A percentile compares a stretch with the other conserved stretches of the same genome.
Evolutionary conservation across 306 rosid species (phyloP).

Genomic region (Casuarina equisetifolia): DNA sequence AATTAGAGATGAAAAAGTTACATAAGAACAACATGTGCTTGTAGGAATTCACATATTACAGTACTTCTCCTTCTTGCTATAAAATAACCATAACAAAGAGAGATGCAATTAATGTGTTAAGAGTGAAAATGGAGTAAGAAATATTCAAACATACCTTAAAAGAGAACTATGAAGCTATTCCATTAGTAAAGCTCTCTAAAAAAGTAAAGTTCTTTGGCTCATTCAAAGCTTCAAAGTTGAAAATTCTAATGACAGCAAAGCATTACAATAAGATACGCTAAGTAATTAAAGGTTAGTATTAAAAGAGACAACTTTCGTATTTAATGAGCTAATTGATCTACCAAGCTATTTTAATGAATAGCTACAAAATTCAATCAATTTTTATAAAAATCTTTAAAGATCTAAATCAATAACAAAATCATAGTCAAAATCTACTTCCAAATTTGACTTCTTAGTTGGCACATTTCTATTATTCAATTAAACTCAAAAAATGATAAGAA

Average conservation of each 20-base stretch:
- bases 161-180: constrained; percentile 15
- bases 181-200: neutral
- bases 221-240: constrained; percentile 25
- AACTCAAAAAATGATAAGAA: no score
- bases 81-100: neutral
- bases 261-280: constrained; percentile 41
- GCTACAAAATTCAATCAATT: constrained; percentile 1
- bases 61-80: neutral
- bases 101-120: neutral
- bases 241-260: constrained; percentile 52
- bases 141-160: constrained; percentile 28
- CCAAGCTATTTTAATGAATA: constrained; percentile 46
- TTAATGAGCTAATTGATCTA: constrained; percentile 12
- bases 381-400: neutral
- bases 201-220: neutral
- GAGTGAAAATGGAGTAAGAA: neutral
- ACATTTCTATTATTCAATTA: no score
- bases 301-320: constrained; percentile 7
- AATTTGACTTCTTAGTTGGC: no score
- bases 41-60: neutral
- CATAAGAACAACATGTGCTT: neutral
- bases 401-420: neutral
- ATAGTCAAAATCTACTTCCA: neutral
- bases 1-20: neutral
- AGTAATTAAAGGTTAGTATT: constrained; percentile 16